Base-by-base conservation (phyloP, 2,329 filamentous ascomycete species). In the Fusarium floridanum region DNA sequence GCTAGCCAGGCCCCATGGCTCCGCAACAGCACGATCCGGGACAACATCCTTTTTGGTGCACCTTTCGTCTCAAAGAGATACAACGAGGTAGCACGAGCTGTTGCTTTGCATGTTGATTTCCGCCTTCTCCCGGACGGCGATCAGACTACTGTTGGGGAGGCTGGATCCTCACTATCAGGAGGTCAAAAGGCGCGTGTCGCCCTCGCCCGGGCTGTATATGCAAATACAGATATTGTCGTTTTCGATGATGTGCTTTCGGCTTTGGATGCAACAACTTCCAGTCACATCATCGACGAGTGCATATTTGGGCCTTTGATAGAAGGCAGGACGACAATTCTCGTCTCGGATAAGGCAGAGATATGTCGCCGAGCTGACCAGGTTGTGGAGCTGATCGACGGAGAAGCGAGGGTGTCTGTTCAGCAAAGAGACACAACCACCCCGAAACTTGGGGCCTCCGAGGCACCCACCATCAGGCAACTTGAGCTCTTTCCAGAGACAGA, bases 1-100 rank as follows among this genome's bases (percentile, higher is more conserved):
- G 86, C 84, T 65, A 81, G 82, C 57, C 86, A 88, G 67, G 79
- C 75, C 1, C 81, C 85, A 3, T 88, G 85, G 84, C 79, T 86
- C 5, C 78, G 79, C 11, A 86, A 87, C 66, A 77, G 75, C 7
- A 83, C 81, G 1, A 73, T 86, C 36, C 79, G 79, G 7, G 73
- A 84, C 6, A 84, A 83, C 62, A 84, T 88, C 29, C 71, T 84
- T 3, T 84, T 83, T 1, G 66, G 76, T 20, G 76, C 73, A 8
- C 56, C 70, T 2, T 76, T 78, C 29, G 80, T 84, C 53, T 68
- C 76, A 17, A 67, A 73, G 6, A 81, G 81, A 77, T 81, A 81
- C 65, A 43, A 73, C 1, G 72, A 76, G 14, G 81, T 84, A 1
- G 39, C 64, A 27, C 24, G 50, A 24, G 66, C 66, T 24, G 41